Evolutionary conservation across 2,329 filamentous ascomycete species (phyloP).

Genomic region (Colletotrichum lindemuthianum): DNA sequence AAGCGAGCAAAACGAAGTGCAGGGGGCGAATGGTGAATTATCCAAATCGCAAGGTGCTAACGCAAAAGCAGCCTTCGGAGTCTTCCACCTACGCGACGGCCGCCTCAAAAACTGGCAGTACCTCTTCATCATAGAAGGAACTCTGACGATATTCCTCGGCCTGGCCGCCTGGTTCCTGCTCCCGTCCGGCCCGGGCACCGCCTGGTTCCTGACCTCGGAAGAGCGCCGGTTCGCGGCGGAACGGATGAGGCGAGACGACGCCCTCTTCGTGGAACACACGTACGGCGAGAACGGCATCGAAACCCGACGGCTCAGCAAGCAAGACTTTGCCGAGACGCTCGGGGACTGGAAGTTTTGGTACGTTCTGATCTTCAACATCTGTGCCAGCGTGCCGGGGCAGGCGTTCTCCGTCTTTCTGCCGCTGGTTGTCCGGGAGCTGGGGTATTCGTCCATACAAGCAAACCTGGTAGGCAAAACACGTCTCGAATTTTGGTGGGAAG

Average conservation of each 20-base stretch:
- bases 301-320: slow-evolving; percentile 40
- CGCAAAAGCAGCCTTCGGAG: slow-evolving; percentile 44
- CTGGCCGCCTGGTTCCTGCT: slow-evolving; percentile 51
- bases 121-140: slow-evolving; percentile 57
- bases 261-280: slow-evolving; percentile 44
- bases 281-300: slow-evolving; percentile 34
- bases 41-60: slow-evolving; percentile 4
- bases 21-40: too few relatives aligned
- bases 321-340: slow-evolving; percentile 46
- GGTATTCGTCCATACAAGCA: slow-evolving; percentile 40
- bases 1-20: too few relatives aligned
- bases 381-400: slow-evolving; percentile 43
- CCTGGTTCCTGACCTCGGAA: slow-evolving; percentile 49
- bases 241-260: slow-evolving; percentile 47
- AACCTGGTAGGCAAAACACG: slow-evolving; percentile 39
- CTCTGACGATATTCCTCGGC: slow-evolving; percentile 49
- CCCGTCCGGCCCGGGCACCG: slow-evolving; percentile 48
- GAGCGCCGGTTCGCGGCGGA: slow-evolving; percentile 50
- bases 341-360: slow-evolving; percentile 51
- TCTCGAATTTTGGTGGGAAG: neutral
- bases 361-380: slow-evolving; percentile 45
- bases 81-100: slow-evolving; percentile 49
- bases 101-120: slow-evolving; percentile 52
- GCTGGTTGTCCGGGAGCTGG: slow-evolving; percentile 45
- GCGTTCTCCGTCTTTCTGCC: slow-evolving; percentile 48